phyloP scores from a whole-genome alignment of 352 stramenopile genomes.

The Globisporangium acanthophoron region DNA sequence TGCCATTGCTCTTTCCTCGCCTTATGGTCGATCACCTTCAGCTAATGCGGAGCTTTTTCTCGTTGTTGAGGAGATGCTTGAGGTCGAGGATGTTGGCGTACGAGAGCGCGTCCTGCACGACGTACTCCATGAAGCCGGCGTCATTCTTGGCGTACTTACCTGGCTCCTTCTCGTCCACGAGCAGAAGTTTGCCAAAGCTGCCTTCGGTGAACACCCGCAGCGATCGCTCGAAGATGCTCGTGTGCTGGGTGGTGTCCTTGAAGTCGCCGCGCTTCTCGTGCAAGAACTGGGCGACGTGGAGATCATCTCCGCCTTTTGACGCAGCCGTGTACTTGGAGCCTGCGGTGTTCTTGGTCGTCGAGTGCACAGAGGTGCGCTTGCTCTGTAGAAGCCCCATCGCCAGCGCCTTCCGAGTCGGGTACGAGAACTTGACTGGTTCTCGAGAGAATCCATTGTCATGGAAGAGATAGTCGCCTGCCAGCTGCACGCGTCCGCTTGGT shows the following conservation, averaged over 20 bases:
- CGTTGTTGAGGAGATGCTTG: constrained; percentile 13
- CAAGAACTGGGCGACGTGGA: neutral
- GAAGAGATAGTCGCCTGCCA: constrained; percentile 13
- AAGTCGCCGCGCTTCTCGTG: neutral
- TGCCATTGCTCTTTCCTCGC: no score
- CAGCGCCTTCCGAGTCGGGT: constrained; percentile 5
- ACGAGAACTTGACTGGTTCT: constrained; percentile 8
- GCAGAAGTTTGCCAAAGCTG: constrained; percentile 2
- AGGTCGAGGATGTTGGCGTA: constrained; percentile 8
- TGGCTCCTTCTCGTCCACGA: constrained; percentile 7
- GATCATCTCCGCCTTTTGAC: neutral
- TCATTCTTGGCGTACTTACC: constrained; percentile 6
- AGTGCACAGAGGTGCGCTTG: constrained; percentile 1
- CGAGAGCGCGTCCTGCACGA: constrained; percentile 9
- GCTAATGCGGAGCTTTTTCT: constrained; percentile 9
- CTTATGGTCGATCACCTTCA: neutral
- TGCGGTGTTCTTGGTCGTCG: neutral
- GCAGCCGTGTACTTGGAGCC: constrained; percentile 2
- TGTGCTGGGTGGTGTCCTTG: neutral
- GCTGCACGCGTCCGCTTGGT: constrained; percentile 4
- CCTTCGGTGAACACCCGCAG: constrained; percentile 6
- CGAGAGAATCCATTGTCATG: constrained; percentile 8
- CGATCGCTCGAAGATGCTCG: constrained; percentile 6
- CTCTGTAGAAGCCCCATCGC: constrained; percentile 8
- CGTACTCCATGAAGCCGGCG: constrained; percentile 8